A percentile compares a stretch with the other conserved stretches of the same genome.
These are phyloP conservation scores for Leonotis leonurus DNA, from an alignment of 257 asterid genomes.

Conservation along the genomic window DNA sequence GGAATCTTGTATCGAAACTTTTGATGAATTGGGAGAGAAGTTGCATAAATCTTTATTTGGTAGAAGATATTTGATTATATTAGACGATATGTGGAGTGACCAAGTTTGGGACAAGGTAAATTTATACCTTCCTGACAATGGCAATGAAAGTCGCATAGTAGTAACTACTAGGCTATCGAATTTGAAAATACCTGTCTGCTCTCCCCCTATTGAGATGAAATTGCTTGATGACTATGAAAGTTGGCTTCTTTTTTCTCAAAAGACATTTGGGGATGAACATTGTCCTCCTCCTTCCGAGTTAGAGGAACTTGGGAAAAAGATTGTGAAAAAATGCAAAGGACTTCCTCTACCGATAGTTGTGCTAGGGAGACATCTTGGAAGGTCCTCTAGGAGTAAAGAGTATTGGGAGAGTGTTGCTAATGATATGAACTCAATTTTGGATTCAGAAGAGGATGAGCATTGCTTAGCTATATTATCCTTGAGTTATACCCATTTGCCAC, in stretches of 20 bases:
- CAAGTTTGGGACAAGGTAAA: not conserved
- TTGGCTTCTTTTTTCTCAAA: not conserved
- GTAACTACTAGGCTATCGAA: not conserved
- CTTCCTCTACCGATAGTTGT: conserved; percentile 9
- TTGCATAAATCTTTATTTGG: not conserved
- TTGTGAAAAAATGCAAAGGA: not conserved
- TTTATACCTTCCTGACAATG: not conserved
- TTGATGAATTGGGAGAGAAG: not conserved
- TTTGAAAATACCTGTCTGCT: not conserved
- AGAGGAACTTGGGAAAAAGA: not conserved
- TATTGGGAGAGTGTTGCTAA: not conserved
- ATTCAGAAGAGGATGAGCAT: not conserved
- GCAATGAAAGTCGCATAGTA: conserved; percentile 1
- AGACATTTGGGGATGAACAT: not conserved
- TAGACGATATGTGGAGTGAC: not conserved
- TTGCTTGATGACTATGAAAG: not conserved
- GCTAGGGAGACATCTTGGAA: not conserved
- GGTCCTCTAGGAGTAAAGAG: not conserved
- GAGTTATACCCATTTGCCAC: not conserved
- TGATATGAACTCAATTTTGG: not conserved
- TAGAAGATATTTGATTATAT: not conserved
- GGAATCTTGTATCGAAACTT: not conserved
- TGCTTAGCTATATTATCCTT: not conserved
- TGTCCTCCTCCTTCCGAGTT: not conserved
- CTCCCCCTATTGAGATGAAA: not conserved